Base-by-base conservation (phyloP, 2,329 filamentous ascomycete species). In the Aspergillus glaucus region DNA sequence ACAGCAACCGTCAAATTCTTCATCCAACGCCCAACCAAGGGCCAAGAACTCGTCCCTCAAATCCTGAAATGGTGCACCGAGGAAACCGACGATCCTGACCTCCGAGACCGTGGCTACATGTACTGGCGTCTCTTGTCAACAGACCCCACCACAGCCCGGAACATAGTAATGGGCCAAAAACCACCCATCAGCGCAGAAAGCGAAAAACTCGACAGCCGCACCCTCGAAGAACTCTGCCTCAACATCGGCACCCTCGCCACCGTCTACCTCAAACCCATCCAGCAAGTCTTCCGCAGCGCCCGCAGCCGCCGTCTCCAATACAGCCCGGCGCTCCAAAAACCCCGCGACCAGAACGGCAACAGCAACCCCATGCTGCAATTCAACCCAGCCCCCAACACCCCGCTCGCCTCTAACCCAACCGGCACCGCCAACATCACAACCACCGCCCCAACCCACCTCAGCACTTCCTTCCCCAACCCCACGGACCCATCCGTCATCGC, bases 61-160 rank as follows among this genome's bases (percentile, higher is more conserved):
- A 92, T 97, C 2, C 76, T 98, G 45, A 97, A 97, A 70, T 97
- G 93, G 92, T 94, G 93, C 4, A 98, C 93, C 0, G 93, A 97
- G 68, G 93, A 97, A 68, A 97, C 92, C n/a, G 93, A 98, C 65
- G 96, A 98, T 68, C 93, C 93, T 0, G 93, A 98, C 69, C 81
- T 98, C 24, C 85, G 93, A 55, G 93, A 98, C 67, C 79, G 93
- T 60, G 93, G 93, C 0, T 98, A 96, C 75, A 97, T 98, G 91
- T 98, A 98, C 76, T 98, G 93, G 93, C 88, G 93, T 4, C 79
- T 98, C 12, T 79, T 98, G 1, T 95, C 90, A 1, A 94, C 90
- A 0, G 91, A 96, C 66, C 92, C 95, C 58, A 84, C 85, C 44
- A 82, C 86, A 0, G 93, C 93, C 2, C 93, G 87, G 65, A 77